phyloP scores from a whole-genome alignment of 129 eudicot species.

The Arctium lappa region DNA sequence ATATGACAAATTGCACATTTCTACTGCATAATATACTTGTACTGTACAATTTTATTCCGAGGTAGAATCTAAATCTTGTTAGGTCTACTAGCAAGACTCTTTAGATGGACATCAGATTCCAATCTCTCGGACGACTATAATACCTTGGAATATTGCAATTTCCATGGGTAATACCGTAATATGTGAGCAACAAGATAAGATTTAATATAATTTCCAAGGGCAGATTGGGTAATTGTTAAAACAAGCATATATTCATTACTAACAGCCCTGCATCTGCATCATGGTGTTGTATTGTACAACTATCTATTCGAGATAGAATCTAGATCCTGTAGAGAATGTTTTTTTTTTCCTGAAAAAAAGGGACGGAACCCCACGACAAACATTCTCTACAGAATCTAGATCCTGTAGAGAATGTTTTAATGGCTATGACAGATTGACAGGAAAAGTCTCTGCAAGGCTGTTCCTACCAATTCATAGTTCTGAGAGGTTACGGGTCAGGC shows the following conservation, averaged over 20 bases:
- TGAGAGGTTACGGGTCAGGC: too few species aligned
- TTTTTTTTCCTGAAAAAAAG: too few species aligned
- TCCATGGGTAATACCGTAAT: background rate
- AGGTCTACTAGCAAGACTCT: background rate
- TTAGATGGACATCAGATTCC: background rate
- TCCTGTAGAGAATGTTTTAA: background rate
- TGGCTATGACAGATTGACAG: too few species aligned
- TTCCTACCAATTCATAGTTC: too few species aligned
- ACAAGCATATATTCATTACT: background rate
- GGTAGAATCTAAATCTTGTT: background rate
- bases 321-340: background rate
- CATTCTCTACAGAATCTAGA: background rate
- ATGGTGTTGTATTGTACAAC: background rate
- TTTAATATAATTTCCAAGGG: background rate
- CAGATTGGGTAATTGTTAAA: background rate
- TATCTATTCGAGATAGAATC: background rate
- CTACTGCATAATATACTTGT: background rate
- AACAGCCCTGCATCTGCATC: background rate
- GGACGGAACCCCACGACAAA: too few species aligned
- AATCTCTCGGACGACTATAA: background rate
- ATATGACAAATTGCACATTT: background rate
- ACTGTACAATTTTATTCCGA: background rate
- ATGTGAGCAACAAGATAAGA: background rate
- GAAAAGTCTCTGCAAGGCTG: too few species aligned
- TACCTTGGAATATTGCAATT: background rate